Evolutionary conservation across 345 rosid genomes (phyloP), one percentile per base, ranked within the genome.

Genomic region (thale cress (Arabidopsis thaliana)): DNA sequence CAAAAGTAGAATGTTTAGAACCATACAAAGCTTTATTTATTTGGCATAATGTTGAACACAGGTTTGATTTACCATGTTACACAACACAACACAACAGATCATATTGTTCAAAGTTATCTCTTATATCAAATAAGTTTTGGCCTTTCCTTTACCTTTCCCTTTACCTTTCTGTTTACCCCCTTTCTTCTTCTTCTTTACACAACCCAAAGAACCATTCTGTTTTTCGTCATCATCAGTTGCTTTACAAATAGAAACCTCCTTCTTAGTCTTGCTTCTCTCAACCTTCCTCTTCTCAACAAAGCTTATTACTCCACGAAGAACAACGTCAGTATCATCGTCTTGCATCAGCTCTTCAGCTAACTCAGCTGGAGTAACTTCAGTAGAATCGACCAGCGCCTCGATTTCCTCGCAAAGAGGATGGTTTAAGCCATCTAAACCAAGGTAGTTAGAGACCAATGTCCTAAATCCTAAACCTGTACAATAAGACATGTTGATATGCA

Each of bases 321-420:
- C 85, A 53, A 46, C 61, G 33, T 85, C 87, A 57, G 60, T 28
- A 66, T 83, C 79, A 14, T 85, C 85, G 32, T 77, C 82, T 30
- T 79, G 83, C 87, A 87, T 74, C 45, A 87, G 42, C 72, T 82
- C 85, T 69, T 85, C 87, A 5, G 87, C 86, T 46, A 85, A 71
- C 52, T 83, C 80, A 0, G 87, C 87, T 0, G 87, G 88, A 34
- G 82, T 85, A 25, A 82, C 85, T 49, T 83, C 78, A 1, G 73
- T 65, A 0, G 65, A 55, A 61, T 69, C 59, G 8, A 87, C 46
- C 53, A 85, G 22, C n/a, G n/a, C 55, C n/a, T 87, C 80, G 14
- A 83, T 82, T 24, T 81, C 81, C 1, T 57, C 52, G 1, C 74
- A 77, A 0, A 81, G 8, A 2, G 75, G 72, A 57, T 77, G 89